Percentiles rank a stretch among this genome's conserved stretches.
These are phyloP conservation scores for Achlya hypogyna DNA, from an alignment of 352 stramenopile species.

Conservation along the genomic window DNA sequence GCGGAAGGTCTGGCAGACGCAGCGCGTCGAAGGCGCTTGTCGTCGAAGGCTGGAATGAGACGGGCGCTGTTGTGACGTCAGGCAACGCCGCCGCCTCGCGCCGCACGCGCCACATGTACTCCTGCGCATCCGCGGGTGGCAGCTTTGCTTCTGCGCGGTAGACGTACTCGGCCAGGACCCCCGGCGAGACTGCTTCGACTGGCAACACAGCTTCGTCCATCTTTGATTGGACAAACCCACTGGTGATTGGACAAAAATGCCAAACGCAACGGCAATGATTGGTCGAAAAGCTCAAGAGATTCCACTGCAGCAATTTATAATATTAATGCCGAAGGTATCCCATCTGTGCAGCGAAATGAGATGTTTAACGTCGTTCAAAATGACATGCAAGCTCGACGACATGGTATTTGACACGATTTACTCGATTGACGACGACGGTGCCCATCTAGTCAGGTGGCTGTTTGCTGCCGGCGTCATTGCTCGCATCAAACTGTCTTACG, in stretches of 20 bases:
- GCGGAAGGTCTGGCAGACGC: slow-evolving; percentile 59
- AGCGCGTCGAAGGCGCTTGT: slow-evolving; percentile 37
- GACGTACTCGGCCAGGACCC: slow-evolving; percentile 1
- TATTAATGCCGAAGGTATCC: too few relatives aligned
- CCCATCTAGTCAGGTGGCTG: too few relatives aligned
- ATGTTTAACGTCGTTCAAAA: too few relatives aligned
- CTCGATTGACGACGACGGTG: too few relatives aligned
- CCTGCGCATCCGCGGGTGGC: slow-evolving; percentile 62
- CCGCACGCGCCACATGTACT: slow-evolving; percentile 80
- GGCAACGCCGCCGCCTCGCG: slow-evolving; percentile 69
- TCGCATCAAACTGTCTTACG: too few relatives aligned
- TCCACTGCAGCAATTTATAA: too few relatives aligned
- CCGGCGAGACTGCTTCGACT: neutral
- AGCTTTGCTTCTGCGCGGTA: slow-evolving; percentile 18
- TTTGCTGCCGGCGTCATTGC: too few relatives aligned
- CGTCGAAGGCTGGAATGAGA: slow-evolving; percentile 54
- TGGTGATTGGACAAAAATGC: neutral
- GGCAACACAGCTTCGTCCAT: slow-evolving; percentile 7
- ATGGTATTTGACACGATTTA: too few relatives aligned
- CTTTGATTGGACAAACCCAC: neutral
- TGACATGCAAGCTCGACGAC: too few relatives aligned
- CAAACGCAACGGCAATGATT: too few relatives aligned
- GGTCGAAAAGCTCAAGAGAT: too few relatives aligned
- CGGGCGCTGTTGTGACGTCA: slow-evolving; percentile 55
- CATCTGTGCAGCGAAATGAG: too few relatives aligned